Evolutionary conservation across 169 alveolate species (phyloP), one percentile per base, ranked within the genome.

Genomic region (Plasmodium falciparum): DNA sequence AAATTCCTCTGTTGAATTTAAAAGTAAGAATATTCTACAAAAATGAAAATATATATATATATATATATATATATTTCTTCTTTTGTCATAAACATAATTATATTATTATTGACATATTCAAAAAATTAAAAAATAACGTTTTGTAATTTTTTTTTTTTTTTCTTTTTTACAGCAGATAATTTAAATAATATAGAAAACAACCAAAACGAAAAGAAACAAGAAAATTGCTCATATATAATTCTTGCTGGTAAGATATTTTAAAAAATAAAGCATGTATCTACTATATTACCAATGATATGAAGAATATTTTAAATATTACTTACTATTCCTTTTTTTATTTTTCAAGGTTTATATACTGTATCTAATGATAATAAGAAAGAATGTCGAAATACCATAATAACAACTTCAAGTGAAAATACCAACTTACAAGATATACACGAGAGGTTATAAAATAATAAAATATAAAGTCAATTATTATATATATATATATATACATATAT

Each of bases 161-260:
- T 7, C 47, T 17, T 67, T 50, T 17, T 74, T 45, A 20, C 73
- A 74, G 74, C 43, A 74, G 39, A 24, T 33, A 74, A 74, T 66
- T 22, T 24, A 43, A 17, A 49, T 61, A 3, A 59, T 59, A 17
- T 62, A 74, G 88, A 61, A 33, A 56, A 58, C 61, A 63, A 74
- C 11, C 54, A 74, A 43, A 66, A 33, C 26, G 45, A 61, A n/a
- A 39, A 39, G 47, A 39, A 39, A 39, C 47, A 39, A 39, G 47
- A 39, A 39, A 39, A 39, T 2, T 39, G 11, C 2, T 59, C 88
- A 39, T 24, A 59, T 59, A 66, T 74, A 39, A 74, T 74, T 59
- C 20, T 74, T 74, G 88, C 88, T 45, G 88, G 88, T 74, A 39
- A 74, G 73, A 69, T 47, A 69, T n/a, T 74, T n/a, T 15, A 43